A percentile compares a stretch with the other conserved stretches of the same genome.
phyloP scores from a whole-genome alignment of 1,284 basidiomycete genomes.

The Rhodotorula mucilaginosa region DNA sequence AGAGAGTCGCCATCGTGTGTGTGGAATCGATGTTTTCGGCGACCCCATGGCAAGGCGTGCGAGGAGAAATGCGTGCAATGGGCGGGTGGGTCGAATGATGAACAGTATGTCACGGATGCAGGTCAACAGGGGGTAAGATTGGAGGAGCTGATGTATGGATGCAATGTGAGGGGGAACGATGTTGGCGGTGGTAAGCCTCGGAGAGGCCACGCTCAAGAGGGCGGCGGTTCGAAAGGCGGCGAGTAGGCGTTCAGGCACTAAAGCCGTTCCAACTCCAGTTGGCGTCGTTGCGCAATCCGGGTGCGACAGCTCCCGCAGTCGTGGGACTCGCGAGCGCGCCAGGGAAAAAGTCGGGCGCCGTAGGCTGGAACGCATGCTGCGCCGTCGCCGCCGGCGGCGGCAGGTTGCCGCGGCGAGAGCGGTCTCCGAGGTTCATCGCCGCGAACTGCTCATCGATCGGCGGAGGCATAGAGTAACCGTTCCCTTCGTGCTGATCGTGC shows the following conservation, averaged over 20 bases:
- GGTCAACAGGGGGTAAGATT: too few species aligned
- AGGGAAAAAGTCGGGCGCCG: conserved; percentile 26
- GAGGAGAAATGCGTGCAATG: neutral
- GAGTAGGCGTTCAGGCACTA: neutral
- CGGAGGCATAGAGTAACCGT: conserved; percentile 17
- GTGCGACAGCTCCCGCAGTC: conserved; percentile 4
- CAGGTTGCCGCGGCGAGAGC: conserved; percentile 6
- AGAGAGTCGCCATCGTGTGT: neutral
- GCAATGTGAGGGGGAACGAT: too few species aligned
- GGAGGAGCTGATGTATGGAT: too few species aligned
- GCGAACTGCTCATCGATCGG: conserved; percentile 30
- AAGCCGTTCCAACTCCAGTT: conserved; percentile 15
- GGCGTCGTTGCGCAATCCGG: neutral
- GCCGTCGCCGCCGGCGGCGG: conserved; percentile 15
- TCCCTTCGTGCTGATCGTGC: conserved; percentile 4
- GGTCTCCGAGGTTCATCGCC: conserved; percentile 12
- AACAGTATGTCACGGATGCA: neutral
- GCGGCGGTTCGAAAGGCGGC: too few species aligned
- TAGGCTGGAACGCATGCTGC: conserved; percentile 10
- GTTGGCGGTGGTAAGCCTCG: too few species aligned
- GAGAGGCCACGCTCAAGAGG: neutral
- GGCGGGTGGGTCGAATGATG: neutral
- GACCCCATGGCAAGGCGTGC: neutral
- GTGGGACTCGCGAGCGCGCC: conserved; percentile 27
- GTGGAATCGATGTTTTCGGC: neutral